phyloP scores from a whole-genome alignment of 805 yeast genomes.

The Sugiyamaella smithiae region DNA sequence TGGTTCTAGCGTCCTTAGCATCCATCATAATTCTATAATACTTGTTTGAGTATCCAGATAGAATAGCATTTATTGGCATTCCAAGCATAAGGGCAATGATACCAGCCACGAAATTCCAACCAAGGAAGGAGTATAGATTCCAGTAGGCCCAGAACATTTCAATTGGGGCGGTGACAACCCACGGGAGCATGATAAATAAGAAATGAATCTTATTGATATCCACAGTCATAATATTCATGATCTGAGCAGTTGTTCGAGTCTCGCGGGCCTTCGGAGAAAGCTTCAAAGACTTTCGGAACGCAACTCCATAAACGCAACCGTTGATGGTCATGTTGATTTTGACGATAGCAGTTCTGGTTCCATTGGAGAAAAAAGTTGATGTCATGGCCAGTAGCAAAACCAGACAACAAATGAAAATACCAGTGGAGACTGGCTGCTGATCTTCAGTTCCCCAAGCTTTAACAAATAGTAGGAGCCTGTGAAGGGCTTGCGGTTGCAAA shows the following conservation, averaged over 20 bases:
- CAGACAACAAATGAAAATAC: constrained; percentile 54
- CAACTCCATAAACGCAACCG: constrained; percentile 37
- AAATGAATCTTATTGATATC: constrained; percentile 64
- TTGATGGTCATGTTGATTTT: constrained; percentile 57
- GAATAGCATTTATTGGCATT: constrained; percentile 8
- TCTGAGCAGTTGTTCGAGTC: constrained; percentile 65
- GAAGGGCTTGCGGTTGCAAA: constrained; percentile 2
- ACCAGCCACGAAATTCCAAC: constrained; percentile 13
- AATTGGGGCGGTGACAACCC: constrained; percentile 89
- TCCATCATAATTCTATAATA: constrained; percentile 64
- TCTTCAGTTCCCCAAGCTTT: constrained; percentile 33
- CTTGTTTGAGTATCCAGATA: constrained; percentile 7
- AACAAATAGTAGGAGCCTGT: constrained; percentile 35
- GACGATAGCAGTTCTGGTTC: constrained; percentile 60
- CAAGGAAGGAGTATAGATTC: constrained; percentile 48
- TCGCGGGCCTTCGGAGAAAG: constrained; percentile 60
- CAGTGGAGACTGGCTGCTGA: constrained; percentile 44
- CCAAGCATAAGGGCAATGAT: constrained; percentile 2
- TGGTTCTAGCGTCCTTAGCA: constrained; percentile 84
- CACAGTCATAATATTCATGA: constrained; percentile 65
- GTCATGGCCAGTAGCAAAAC: constrained; percentile 56
- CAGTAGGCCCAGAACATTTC: constrained; percentile 72
- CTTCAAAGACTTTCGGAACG: constrained; percentile 61
- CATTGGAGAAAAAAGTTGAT: constrained; percentile 48
- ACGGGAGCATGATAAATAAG: constrained; percentile 66